These are phyloP conservation scores for Tetraselmis striata DNA, from an alignment of 139 green algal species.

Conservation along the genomic window DNA sequence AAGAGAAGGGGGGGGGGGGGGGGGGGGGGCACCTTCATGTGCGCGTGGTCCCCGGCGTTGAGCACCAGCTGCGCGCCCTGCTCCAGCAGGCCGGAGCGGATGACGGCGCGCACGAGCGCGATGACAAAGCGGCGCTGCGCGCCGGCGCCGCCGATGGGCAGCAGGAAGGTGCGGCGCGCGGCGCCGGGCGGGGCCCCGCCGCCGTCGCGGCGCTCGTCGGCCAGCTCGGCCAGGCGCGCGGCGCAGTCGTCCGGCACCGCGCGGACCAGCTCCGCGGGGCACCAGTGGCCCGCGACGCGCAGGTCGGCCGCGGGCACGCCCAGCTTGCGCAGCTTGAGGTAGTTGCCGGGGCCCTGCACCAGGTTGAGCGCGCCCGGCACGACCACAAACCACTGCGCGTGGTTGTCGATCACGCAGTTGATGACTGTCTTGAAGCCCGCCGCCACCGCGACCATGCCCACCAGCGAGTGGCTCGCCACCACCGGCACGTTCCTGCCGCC, in stretches of 20 bases:
- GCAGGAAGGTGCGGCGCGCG: background rate
- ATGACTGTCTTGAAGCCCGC: background rate
- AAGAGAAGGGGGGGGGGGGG: too few species aligned
- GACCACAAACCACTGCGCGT: slow-evolving; percentile 12
- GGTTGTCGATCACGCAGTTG: slow-evolving; percentile 9
- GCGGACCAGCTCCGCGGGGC: background rate
- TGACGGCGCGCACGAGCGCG: background rate
- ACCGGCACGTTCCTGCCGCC: too few species aligned
- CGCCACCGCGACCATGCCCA: background rate
- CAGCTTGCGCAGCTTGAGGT: background rate
- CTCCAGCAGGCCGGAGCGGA: background rate
- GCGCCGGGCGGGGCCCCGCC: too few species aligned
- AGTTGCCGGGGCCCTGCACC: background rate
- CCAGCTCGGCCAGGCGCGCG: background rate
- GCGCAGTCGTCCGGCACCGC: background rate
- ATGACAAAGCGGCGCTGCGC: background rate
- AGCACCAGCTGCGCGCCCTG: background rate
- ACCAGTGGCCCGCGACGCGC: background rate
- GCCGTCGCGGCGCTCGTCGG: background rate
- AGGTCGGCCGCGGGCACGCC: background rate
- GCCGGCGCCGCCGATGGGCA: background rate
- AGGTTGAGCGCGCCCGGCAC: slow-evolving; percentile 10
- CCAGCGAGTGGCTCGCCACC: slow-evolving; percentile 1
- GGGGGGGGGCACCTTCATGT: background rate
- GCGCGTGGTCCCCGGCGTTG: background rate